phyloP scores from a whole-genome alignment of 2,329 filamentous ascomycete species.

The Aspergillus sp. region DNA sequence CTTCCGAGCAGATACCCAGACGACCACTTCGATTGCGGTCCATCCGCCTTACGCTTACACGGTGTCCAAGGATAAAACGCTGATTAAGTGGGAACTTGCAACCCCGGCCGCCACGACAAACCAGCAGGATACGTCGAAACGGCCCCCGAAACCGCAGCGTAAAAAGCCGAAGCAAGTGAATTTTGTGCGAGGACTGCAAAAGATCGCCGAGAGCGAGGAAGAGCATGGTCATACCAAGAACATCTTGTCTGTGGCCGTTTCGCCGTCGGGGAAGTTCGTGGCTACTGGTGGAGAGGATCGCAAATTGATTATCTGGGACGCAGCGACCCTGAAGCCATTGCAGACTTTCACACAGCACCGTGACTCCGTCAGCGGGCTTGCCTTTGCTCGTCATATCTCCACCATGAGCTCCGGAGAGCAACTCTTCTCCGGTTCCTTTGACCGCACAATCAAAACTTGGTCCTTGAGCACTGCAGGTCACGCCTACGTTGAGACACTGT shows the following conservation, averaged over 20 bases:
- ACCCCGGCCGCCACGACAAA: slow-evolving; percentile 54
- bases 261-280: slow-evolving; percentile 84
- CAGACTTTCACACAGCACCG: slow-evolving; percentile 90
- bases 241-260: slow-evolving; percentile 83
- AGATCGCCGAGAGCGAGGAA: slow-evolving; percentile 39
- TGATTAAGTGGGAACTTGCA: slow-evolving; percentile 88
- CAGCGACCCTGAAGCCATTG: slow-evolving; percentile 72
- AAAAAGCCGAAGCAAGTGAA: slow-evolving; percentile 47
- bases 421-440: slow-evolving; percentile 84
- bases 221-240: slow-evolving; percentile 73
- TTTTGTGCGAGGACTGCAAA: slow-evolving; percentile 50
- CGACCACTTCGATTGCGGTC: slow-evolving; percentile 76
- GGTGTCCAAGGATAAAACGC: slow-evolving; percentile 75
- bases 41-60: slow-evolving; percentile 83
- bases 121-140: slow-evolving; percentile 62
- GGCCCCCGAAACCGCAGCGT: slow-evolving; percentile 51
- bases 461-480: slow-evolving; percentile 74
- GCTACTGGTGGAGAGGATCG: slow-evolving; percentile 86
- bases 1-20: slow-evolving; percentile 75
- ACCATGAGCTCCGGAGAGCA: slow-evolving; percentile 65
- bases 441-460: slow-evolving; percentile 95
- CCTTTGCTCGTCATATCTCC: slow-evolving; percentile 75
- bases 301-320: slow-evolving; percentile 84
- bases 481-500: slow-evolving; percentile 92
- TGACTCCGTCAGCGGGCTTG: slow-evolving; percentile 79